These are phyloP conservation scores for Suhomyces wounanorum DNA, from an alignment of 1,139 yeast species.

Conservation along the genomic window DNA sequence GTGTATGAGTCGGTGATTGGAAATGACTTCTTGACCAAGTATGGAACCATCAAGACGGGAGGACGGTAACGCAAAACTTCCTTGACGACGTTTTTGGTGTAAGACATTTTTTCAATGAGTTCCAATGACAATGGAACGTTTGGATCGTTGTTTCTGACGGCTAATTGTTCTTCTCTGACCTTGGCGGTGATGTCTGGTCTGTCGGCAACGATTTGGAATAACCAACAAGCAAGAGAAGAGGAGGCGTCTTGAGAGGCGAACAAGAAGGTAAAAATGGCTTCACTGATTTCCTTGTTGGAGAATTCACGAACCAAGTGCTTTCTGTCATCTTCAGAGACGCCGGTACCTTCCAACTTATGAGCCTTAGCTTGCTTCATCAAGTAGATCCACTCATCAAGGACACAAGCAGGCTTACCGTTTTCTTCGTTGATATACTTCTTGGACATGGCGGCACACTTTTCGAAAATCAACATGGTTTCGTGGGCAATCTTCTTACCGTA, in stretches of 20 bases:
- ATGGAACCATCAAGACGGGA: slow-evolving; percentile 97
- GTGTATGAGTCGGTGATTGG: slow-evolving; percentile 82
- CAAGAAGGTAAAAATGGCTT: slow-evolving; percentile 91
- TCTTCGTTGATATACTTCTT: slow-evolving; percentile 68
- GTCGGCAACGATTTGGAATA: slow-evolving; percentile 93
- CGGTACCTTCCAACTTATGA: slow-evolving; percentile 36
- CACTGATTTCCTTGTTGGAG: slow-evolving; percentile 88
- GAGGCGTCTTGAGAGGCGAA: slow-evolving; percentile 99
- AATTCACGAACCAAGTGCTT: slow-evolving; percentile 77
- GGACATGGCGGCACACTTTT: slow-evolving; percentile 82
- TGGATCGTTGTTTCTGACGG: slow-evolving; percentile 78
- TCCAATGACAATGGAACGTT: slow-evolving; percentile 61
- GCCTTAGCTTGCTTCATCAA: slow-evolving; percentile 78
- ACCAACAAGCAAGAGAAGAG: slow-evolving; percentile 97
- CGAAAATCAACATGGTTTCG: slow-evolving; percentile 89
- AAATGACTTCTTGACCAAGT: slow-evolving; percentile 82
- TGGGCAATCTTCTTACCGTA: slow-evolving; percentile 93
- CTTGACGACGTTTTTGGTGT: slow-evolving; percentile 86
- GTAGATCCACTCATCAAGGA: slow-evolving; percentile 92
- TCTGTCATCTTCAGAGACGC: slow-evolving; percentile 39
- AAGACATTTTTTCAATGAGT: slow-evolving; percentile 80
- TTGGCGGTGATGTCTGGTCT: slow-evolving; percentile 86
- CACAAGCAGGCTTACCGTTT: slow-evolving; percentile 83
- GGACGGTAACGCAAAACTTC: slow-evolving; percentile 95
- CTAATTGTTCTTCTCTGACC: slow-evolving; percentile 87